phyloP scores from a whole-genome alignment of 139 green algal genomes.

The Choricystis sp. region DNA sequence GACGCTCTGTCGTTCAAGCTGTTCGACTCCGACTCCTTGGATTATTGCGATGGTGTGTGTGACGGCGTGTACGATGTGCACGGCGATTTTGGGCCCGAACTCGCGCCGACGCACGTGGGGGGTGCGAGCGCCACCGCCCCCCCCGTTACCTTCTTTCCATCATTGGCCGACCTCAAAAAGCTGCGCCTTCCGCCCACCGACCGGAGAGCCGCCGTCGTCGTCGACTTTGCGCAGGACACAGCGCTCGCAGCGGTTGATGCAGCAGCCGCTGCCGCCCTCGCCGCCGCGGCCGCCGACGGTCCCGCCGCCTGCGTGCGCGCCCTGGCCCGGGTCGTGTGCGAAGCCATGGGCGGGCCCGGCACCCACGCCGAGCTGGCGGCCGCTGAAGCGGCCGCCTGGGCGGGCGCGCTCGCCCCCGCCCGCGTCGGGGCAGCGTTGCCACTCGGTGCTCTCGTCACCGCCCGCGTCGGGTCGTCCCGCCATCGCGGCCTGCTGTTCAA shows the following conservation, averaged over 20 bases:
- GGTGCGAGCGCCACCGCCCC: too few species aligned
- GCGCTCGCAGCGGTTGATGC: slow-evolving; percentile 8
- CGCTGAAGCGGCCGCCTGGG: not conserved
- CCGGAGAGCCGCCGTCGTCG: slow-evolving; percentile 23
- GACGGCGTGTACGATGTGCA: slow-evolving; percentile 38
- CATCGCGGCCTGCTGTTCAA: slow-evolving; percentile 82
- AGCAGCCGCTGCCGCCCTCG: slow-evolving; percentile 10
- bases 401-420: not conserved
- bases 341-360: not conserved
- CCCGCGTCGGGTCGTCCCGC: slow-evolving; percentile 25
- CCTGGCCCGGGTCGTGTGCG: not conserved
- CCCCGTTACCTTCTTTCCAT: slow-evolving; percentile 18
- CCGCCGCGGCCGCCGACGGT: not conserved
- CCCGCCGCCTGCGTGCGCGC: slow-evolving; percentile 6
- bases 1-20: slow-evolving; percentile 13
- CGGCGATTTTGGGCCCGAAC: slow-evolving; percentile 27
- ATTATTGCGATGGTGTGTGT: slow-evolving; percentile 17
- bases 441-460: not conserved
- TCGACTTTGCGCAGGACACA: slow-evolving; percentile 24
- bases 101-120: not conserved
- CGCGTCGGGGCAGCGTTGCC: not conserved
- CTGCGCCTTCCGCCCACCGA: slow-evolving; percentile 1
- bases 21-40: slow-evolving; percentile 19
- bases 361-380: not conserved
- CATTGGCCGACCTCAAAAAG: slow-evolving; percentile 15